These are phyloP conservation scores for Ulmus americana DNA, from an alignment of 331 rosid species.

Conservation along the genomic window DNA sequence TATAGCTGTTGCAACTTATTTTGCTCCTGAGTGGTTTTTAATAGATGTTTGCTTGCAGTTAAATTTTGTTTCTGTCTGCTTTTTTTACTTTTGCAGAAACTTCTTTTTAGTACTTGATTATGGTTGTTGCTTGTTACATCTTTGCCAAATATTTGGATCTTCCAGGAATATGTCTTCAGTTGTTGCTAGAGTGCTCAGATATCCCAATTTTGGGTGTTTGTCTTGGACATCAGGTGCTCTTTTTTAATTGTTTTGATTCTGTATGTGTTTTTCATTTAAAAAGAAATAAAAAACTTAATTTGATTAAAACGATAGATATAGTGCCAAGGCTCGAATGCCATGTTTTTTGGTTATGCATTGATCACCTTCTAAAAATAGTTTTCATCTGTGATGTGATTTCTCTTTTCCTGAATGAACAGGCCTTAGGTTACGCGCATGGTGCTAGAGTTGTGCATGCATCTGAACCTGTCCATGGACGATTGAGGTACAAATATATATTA, in stretches of 20 bases:
- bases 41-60: not conserved
- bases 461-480: constrained; percentile 89
- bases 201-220: constrained; percentile 93
- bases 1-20: not conserved
- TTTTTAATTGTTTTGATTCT: not conserved
- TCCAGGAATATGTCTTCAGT: constrained; percentile 81
- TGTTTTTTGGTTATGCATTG: not conserved
- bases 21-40: not conserved
- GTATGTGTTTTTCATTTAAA: not conserved
- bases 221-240: constrained; percentile 92
- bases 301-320: not conserved
- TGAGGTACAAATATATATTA: constrained; percentile 50
- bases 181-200: constrained; percentile 72
- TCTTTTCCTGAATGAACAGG: constrained; percentile 43
- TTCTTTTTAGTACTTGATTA: not conserved
- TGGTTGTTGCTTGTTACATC: not conserved
- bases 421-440: constrained; percentile 88
- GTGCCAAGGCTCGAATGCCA: not conserved
- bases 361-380: not conserved
- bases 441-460: constrained; percentile 84
- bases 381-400: not conserved
- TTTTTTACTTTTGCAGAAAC: constrained; percentile 11
- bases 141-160: constrained; percentile 24
- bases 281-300: not conserved
- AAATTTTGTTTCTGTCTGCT: not conserved